Base-by-base conservation (phyloP, 73 alveolate species). In the Paramecium bursaria region DNA sequence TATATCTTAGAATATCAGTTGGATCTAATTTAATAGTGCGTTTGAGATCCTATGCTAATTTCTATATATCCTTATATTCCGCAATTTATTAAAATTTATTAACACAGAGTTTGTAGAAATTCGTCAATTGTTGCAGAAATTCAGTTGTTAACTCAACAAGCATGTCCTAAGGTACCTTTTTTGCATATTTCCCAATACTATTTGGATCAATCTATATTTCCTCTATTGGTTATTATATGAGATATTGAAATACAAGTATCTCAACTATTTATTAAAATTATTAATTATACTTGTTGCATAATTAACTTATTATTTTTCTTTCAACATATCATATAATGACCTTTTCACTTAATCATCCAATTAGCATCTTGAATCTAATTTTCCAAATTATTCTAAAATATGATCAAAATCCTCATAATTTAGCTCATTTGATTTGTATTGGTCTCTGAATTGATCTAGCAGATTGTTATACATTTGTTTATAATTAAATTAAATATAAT, bases 271-370 rank as follows among this genome's bases (percentile, higher is more conserved):
- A n/a, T 30, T 15, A 10, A 31, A 67, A 5, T 30, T 9, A 67
- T 67, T 67, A 21, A 39, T 13, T 67, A 67, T n/a, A n/a, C 82
- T 27, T 67, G 55, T 35, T 15, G 46, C 17, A 42, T 67, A 67
- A 6, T 53, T 35, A 2, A 67, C 82, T 25, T 67, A 15, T 35
- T 33, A 15, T 67, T 67, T 67, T 47, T 67, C 82, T 17, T 35
- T 35, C 17, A 67, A 19, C 19, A 67, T 21, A 26, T 31, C 14
- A 67, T 67, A 67, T n/a, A 67, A 3, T 21, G 33, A 31, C 44
- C 44, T 47, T 67, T 67, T 67, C 10, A 33, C 55, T 21, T 42
- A 21, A 7, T 67, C 82, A 67, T 67, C 82, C n/a, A 67, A 67
- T 67, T 5, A 1, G 27, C 82, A 67, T 39, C 82, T 67, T 1